Base-by-base conservation (phyloP, 2,329 filamentous ascomycete genomes). In the Pseudogymnoascus sp. region DNA sequence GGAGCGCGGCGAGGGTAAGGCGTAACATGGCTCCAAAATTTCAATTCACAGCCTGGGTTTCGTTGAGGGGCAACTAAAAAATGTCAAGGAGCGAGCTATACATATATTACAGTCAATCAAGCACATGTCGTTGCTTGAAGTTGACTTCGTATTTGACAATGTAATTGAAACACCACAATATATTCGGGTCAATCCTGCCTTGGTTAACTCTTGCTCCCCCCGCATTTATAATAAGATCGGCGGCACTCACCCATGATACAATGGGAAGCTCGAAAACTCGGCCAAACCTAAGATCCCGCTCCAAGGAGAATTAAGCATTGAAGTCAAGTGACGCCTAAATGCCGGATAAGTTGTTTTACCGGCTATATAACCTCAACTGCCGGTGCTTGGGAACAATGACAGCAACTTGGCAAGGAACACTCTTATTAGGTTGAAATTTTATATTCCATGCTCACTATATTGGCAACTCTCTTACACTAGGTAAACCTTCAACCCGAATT, bases 301-400 rank as follows among this genome's bases (percentile, higher is more conserved):
- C 44, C 44, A 50, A 50, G 44, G 44, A 50, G 11, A 50, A 50
- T 50, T 50, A 50, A 50, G 44, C 44, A 50, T 50, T 50, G 8
- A n/a, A 10, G 44, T 50, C 44, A 50, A 50, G 23, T 50, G 23
- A 31, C 44, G 44, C 23, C 44, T 50, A 11, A 50, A 50, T 10
- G 7, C 23, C 44, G 44, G 44, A 15, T 50, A 50, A 50, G 44
- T 50, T 28, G 7, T 17, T 50, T 31, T 50, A 17, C 23, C 44
- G 44, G 44, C 13, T 50, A 50, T 50, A 50, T 50, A 50, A 50
- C 44, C 44, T 28, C 23, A 50, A 28, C 44, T 50, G 23, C 44
- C 23, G 44, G 10, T 17, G n/a, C 7, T 28, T 28, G 28, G 23
- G 23, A n/a, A 53, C 23, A 31, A 17, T 28, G 44, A 17, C 9